Evolutionary conservation across 2,329 filamentous ascomycete genomes (phyloP).

Genomic region (Sporothrix pallida): DNA sequence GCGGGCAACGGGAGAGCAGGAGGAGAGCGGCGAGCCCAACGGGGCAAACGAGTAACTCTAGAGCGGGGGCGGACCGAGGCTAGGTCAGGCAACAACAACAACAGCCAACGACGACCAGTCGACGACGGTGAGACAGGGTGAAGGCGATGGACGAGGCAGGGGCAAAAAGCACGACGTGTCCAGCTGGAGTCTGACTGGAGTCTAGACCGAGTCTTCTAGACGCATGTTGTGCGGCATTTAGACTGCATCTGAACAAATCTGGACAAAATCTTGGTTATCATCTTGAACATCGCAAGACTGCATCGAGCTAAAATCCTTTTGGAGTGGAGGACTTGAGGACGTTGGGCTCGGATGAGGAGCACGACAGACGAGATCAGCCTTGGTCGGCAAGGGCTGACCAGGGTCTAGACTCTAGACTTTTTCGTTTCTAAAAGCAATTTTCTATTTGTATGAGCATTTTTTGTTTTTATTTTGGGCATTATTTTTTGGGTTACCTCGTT

Average conservation of each 20-base stretch:
- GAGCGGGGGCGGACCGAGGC: too few relatives aligned
- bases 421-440: neutral
- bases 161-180: neutral
- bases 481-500: neutral
- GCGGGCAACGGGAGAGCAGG: slow-evolving; percentile 26
- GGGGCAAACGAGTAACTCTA: neutral
- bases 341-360: slow-evolving; percentile 7
- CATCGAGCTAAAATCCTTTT: slow-evolving; percentile 6
- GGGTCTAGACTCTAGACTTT: slow-evolving; percentile 2
- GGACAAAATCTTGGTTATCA: neutral
- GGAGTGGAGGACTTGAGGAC: slow-evolving; percentile 6
- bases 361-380: neutral
- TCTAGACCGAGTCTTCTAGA: neutral
- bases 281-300: neutral
- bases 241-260: neutral
- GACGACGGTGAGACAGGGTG: slow-evolving; percentile 1
- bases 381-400: neutral
- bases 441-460: neutral
- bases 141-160: neutral
- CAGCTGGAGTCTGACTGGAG: neutral
- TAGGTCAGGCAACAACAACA: neutral
- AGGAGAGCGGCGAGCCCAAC: neutral
- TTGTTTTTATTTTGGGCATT: neutral
- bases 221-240: neutral
- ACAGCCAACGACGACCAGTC: neutral